Base-by-base conservation (phyloP, 805 yeast species). In the Brettanomyces sp. region DNA sequence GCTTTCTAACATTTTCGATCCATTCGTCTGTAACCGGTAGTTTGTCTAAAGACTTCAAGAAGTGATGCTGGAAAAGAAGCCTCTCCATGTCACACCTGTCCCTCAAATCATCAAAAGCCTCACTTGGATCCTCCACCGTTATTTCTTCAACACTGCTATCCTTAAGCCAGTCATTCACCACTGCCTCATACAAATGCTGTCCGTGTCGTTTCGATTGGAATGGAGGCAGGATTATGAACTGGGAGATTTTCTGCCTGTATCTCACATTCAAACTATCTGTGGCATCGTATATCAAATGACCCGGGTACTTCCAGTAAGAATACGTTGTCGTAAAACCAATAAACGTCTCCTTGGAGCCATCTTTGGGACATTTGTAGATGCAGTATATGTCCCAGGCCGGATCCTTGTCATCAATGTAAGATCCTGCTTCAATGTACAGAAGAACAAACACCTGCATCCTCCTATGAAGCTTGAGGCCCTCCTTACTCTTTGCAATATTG, bases 51-150 rank as follows among this genome's bases (percentile, higher is more conserved):
- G 62, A 55, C 7, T 58, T 49, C 28, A 71, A 56, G 41, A 66
- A 55, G 0, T 49, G 51, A 4, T 66, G 63, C 1, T 49, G 49
- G 24, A 61, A 55, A 35, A 63, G 60, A 32, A 82, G 60, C 53
- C 81, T 66, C 47, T 66, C 63, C 52, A 88, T 68, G 57, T 93
- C 98, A 51, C 80, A 74, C 32, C 91, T 69, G 59, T 93, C 97
- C 48, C 99, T 73, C 53, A 93, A 68, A 57, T 86, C 95, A 58
- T 93, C 99, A 65, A 93, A 91, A 34, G 79, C 78, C 59, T 89
- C 96, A 57, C 84, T 85, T 3, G 98, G 98, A 60, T 93, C 99
- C 60, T 93, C 98, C 4, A 93, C 88, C 0, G 91, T 87, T 36
- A 93, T 73, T 55, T 90, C 95, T 33, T 67, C 64, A 23, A 89